Evolutionary conservation across 306 rosid species (phyloP).

Genomic region (Purshia tridentata): DNA sequence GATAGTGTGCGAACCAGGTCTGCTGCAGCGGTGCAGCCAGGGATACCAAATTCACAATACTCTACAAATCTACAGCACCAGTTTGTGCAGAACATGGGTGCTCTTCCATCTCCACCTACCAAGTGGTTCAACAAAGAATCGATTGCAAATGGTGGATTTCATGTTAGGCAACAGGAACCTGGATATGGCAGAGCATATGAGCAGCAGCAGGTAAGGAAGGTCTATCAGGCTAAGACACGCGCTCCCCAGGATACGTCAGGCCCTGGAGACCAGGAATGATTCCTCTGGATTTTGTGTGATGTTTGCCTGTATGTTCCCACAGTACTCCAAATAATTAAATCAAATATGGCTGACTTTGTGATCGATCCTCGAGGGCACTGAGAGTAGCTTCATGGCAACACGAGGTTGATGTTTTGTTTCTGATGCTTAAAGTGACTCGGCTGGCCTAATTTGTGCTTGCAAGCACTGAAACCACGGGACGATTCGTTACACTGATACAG

Average conservation of each 20-base stretch:
- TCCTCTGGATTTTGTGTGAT: slow-evolving; percentile 27
- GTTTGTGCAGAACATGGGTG: slow-evolving; percentile 42
- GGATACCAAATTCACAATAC: slow-evolving; percentile 47
- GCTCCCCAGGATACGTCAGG: slow-evolving; percentile 47
- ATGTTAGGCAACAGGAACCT: slow-evolving; percentile 54
- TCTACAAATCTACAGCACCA: slow-evolving; percentile 35
- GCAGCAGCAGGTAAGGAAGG: slow-evolving; percentile 58
- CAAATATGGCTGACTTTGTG: neutral
- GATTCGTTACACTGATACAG: neutral
- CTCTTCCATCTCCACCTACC: slow-evolving; percentile 81
- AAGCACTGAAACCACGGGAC: neutral
- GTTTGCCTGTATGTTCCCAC: slow-evolving; percentile 15
- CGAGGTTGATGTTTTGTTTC: neutral
- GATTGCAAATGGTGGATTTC: slow-evolving; percentile 43
- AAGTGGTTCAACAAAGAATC: slow-evolving; percentile 71
- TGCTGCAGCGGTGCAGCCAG: slow-evolving; percentile 26
- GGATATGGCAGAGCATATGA: slow-evolving; percentile 48
- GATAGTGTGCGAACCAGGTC: slow-evolving; percentile 48
- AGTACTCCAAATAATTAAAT: too few relatives aligned
- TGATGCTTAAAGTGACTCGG: neutral
- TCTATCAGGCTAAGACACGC: slow-evolving; percentile 61
- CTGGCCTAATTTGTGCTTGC: neutral
- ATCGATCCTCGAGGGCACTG: neutral
- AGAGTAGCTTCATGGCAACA: neutral
- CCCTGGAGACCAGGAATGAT: slow-evolving; percentile 39